These are phyloP conservation scores for Fusarium phyllophilum DNA, from an alignment of 2,329 filamentous ascomycete species.

Conservation along the genomic window DNA sequence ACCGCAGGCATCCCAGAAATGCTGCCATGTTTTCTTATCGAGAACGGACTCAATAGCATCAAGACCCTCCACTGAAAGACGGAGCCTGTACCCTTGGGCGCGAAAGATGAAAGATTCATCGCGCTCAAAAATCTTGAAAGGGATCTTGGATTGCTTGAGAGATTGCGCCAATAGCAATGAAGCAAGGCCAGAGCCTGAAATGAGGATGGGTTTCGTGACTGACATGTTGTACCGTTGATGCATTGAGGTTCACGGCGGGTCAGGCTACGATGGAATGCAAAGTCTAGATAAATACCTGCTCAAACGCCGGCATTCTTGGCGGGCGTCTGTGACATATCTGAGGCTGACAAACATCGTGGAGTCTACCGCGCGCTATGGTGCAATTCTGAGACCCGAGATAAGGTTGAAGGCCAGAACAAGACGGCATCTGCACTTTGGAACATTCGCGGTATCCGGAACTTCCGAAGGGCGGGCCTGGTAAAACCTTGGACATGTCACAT, in stretches of 20 bases:
- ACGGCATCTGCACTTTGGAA: not conserved
- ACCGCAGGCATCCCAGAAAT: conserved; percentile 68
- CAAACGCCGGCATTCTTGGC: too few relatives aligned
- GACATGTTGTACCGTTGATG: conserved; percentile 21
- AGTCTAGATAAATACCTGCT: not conserved
- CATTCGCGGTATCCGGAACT: not conserved
- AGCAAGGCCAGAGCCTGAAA: conserved; percentile 56
- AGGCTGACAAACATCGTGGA: not conserved
- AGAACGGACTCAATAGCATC: conserved; percentile 70
- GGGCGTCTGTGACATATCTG: not conserved
- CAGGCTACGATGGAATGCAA: not conserved
- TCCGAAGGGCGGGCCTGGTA: not conserved
- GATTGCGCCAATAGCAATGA: conserved; percentile 58
- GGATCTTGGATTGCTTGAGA: conserved; percentile 54
- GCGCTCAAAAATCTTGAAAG: conserved; percentile 67
- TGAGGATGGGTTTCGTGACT: conserved; percentile 51
- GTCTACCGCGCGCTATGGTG: not conserved
- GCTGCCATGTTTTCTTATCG: conserved; percentile 55
- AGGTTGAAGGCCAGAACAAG: not conserved
- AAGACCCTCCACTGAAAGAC: conserved; percentile 65
- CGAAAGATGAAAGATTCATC: conserved; percentile 62
- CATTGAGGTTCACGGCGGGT: not conserved
- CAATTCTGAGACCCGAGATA: not conserved
- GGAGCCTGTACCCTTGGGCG: conserved; percentile 70
- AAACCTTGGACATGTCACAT: not conserved